phyloP scores from a whole-genome alignment of 129 eudicot species.

The Artemisia tridentata region DNA sequence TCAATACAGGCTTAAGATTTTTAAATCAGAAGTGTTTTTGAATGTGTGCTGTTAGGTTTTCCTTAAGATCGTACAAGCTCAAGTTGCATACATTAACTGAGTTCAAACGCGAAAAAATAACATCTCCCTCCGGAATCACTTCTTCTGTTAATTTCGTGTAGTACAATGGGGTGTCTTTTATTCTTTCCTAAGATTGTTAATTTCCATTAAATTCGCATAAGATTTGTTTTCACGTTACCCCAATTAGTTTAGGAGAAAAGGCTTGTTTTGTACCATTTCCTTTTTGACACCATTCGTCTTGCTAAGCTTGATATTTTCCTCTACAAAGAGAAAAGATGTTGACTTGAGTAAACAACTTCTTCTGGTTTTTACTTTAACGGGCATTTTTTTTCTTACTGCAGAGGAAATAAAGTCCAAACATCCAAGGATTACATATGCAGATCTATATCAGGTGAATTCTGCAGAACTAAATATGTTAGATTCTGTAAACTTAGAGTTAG shows the following conservation, averaged over 20 bases:
- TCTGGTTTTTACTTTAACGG: conserved; percentile 10
- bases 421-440: conserved; percentile 93
- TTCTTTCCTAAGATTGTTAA: no score
- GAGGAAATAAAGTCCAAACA: conserved; percentile 83
- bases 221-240: no score
- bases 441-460: conserved; percentile 83
- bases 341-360: conserved; percentile 3
- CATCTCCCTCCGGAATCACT: no score
- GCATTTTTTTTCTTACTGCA: conserved; percentile 43
- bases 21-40: not conserved
- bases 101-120: no score
- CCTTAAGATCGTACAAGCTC: conserved; percentile 6
- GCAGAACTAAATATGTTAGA: not conserved
- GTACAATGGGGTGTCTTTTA: no score
- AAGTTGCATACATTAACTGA: not conserved
- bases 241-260: not conserved
- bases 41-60: conserved; percentile 9
- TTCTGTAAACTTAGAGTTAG: not conserved
- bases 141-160: no score
- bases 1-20: conserved; percentile 16
- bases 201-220: no score
- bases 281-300: conserved; percentile 11
- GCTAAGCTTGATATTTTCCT: not conserved
- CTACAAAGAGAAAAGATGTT: conserved; percentile 6
- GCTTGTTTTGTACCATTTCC: not conserved